A percentile compares a stretch with the other conserved stretches of the same genome.
phyloP scores from a whole-genome alignment of 208 protist species.

The Trypanosoma theileri region DNA sequence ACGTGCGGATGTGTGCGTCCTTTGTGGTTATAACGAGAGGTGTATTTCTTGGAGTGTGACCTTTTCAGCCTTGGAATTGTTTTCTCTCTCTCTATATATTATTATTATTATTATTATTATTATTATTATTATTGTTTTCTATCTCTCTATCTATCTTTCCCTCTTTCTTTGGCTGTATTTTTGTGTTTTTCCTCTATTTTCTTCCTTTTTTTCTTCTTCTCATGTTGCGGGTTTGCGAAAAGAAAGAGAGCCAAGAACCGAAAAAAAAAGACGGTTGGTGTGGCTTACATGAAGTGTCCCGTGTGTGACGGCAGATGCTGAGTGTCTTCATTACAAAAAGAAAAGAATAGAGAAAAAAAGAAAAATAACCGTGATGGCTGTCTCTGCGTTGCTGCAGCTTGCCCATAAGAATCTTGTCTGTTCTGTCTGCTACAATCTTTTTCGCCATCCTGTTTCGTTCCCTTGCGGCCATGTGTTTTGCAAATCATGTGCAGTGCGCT shows the following conservation, averaged over 20 bases:
- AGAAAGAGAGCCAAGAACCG: neutral
- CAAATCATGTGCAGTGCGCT: conserved; percentile 44
- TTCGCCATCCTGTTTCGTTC: conserved; percentile 53
- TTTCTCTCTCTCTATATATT: neutral
- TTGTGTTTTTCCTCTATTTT: neutral
- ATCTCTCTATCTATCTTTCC: neutral
- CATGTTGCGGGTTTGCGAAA: neutral
- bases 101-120: neutral
- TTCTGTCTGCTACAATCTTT: conserved; percentile 61
- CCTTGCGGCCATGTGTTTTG: conserved; percentile 78
- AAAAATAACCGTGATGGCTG: conserved; percentile 14
- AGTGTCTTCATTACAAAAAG: conserved; percentile 1
- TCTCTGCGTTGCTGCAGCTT: conserved; percentile 32
- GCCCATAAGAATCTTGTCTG: conserved; percentile 50
- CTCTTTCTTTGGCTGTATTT: neutral
- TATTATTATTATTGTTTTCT: neutral
- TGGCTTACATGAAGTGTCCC: neutral
- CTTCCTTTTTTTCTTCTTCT: neutral
- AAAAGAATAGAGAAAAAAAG: neutral
- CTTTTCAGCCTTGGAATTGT: no score
- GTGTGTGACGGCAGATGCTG: neutral
- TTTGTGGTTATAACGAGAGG: neutral
- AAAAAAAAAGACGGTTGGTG: neutral
- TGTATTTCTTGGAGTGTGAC: no score
- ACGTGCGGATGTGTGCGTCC: neutral